Base-by-base conservation (phyloP, 2,329 filamentous ascomycete genomes). In the Monilinia vaccinii-corymbosi region DNA sequence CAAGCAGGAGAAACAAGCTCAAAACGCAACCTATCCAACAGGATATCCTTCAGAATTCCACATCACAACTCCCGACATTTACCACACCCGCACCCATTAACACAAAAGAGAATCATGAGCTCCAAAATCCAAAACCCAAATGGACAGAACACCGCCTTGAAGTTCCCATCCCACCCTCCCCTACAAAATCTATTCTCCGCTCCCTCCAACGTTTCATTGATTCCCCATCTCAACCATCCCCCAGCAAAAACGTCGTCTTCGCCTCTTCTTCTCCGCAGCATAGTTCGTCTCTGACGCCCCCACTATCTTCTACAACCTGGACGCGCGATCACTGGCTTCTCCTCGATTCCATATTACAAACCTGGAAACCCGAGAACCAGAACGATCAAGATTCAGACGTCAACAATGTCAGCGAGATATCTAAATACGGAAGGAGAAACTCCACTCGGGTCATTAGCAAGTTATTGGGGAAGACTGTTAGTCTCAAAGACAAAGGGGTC, bases 161-260 rank as follows among this genome's bases (percentile, higher is more conserved):
- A 52, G 36, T 46, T 21, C 60, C 52, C 6, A 60, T 49, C n/a
- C 11, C 60, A 13, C 50, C 48, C 18, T 71, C 70, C 14, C 68
- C 70, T 4, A 66, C 68, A 13, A 71, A 71, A 65, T 71, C 70
- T 1, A 69, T 68, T 47, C 63, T 71, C 11, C 67, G 68, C 48
- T 69, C 69, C 8, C 70, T 68, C 1, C 58, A 67, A 21, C 70
- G 69, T 47, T 65, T 65, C 8, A 64, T 63, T 6, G 28, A 18
- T 28, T 36, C 25, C 18, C 36, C 52, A 6, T 23, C 25, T 6
- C 59, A 64, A 23, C 38, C 59, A 4, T 66, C 62, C n/a, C 66
- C 67, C 16, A 64, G 48, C 53, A 70, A 70, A 62, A 68, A 56
- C 18, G 70, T 71, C 5, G 64, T 67, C 57, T 71, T 68, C 28